Base-by-base conservation (phyloP, 768 basidiomycete genomes). In the Naganishia randhawae region DNA sequence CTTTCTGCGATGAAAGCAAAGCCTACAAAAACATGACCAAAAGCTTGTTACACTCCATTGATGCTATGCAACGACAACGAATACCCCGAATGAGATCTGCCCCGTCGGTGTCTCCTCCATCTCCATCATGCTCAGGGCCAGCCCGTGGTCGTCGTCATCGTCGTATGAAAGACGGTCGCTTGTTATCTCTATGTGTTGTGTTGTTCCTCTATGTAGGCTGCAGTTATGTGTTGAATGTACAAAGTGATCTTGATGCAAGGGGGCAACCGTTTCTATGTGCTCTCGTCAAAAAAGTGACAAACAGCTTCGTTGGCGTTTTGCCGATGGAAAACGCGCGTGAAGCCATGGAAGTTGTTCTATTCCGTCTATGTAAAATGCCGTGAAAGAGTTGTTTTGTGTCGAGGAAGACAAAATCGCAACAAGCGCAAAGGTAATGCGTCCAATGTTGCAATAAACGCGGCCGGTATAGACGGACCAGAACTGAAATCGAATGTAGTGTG, bases 391-490 rank as follows among this genome's bases (percentile, higher is more conserved):
- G n/a, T n/a, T 42, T 5, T 57, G 8, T 35, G 37, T 39, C 39
- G 35, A 41, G 39, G 39, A 42, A 39, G 57, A 48, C 57, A 41
- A n/a, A 27, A 25, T 29, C 57, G 37, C 37, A 61, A 39, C 37
- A 41, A 39, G 17, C 37, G 27, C 57, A 61, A 61, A 25, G n/a
- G 17, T 39, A 14, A 27, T 41, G 57, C 22, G 35, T 22, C 16
- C 16, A 33, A 29, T 7, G 37, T 22, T 29, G 37, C 57, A 61
- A 37, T 39, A 42, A 61, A 61, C 57, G 57, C 57, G 57, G 57
- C 57, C 57, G 57, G 37, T 55, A 42, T 61, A 61, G 57, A 61
- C 37, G 57, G 57, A 61, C 57, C 57, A 61, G 57, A 61, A 61
- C 25, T 61, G 57, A 61, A 61, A 61, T 61, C 57, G 57, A 61